phyloP scores from a whole-genome alignment of 495 filamentous ascomycete species.

The Paragyromitra xinjiangensis region DNA sequence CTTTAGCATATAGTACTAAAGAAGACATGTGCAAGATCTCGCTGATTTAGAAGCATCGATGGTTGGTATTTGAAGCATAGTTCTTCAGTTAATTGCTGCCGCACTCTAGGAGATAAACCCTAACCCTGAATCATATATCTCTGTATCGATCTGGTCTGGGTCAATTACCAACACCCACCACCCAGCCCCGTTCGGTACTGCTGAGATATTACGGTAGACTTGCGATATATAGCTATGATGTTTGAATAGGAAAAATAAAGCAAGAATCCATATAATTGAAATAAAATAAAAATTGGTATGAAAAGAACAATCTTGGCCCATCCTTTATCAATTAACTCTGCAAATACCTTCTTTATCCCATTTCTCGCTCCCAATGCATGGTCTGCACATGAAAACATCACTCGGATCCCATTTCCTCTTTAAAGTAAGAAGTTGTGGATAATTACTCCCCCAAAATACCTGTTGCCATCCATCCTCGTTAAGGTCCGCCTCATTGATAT shows the following conservation, averaged over 20 bases:
- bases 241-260: not conserved
- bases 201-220: not conserved
- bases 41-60: constrained; percentile 1
- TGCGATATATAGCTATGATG: not conserved
- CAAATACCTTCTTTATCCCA: constrained; percentile 53
- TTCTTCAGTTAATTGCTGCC: not conserved
- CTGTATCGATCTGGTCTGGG: not conserved
- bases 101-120: not conserved
- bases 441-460: constrained; percentile 65
- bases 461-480: constrained; percentile 62
- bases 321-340: constrained; percentile 26
- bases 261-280: not conserved
- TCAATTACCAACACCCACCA: not conserved
- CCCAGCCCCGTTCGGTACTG: not conserved
- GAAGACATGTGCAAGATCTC: not conserved
- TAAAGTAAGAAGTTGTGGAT: constrained; percentile 58
- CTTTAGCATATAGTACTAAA: not conserved
- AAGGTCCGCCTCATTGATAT: constrained; percentile 64
- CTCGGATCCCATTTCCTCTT: constrained; percentile 64
- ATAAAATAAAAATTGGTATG: not conserved
- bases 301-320: not conserved
- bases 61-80: not conserved
- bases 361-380: constrained; percentile 63
- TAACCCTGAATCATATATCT: not conserved
- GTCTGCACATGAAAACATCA: constrained; percentile 62